Conservation (phyloP, 2,329 filamentous ascomycete genomes). For the Paramyrothecium roridum region DNA sequence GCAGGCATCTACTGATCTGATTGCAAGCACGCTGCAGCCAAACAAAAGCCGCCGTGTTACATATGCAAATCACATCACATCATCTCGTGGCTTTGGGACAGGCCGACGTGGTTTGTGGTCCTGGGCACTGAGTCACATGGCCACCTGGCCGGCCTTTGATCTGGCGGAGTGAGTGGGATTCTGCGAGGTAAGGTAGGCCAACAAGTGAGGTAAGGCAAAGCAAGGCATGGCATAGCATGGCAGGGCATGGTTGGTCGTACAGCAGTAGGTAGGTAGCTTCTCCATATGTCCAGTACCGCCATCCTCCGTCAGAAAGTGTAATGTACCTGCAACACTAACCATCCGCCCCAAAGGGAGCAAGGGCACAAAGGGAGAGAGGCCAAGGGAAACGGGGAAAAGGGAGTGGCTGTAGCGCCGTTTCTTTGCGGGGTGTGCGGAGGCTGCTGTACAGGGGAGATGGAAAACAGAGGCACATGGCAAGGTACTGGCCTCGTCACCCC, state of each 20-base stretch:
- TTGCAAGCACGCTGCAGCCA: neutral
- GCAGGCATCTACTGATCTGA: neutral
- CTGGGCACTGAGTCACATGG: neutral
- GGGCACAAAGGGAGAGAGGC: neutral
- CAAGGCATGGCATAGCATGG: too few relatives aligned
- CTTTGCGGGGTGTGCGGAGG: neutral
- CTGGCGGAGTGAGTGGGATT: neutral
- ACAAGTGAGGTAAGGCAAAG: too few relatives aligned
- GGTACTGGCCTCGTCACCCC: constrained; percentile 13
- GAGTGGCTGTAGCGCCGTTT: neutral
- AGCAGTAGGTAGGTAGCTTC: too few relatives aligned
- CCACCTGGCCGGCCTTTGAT: neutral
- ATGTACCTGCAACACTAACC: too few relatives aligned
- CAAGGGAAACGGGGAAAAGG: neutral
- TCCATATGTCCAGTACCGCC: too few relatives aligned
- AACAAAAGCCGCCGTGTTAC: neutral
- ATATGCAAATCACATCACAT: neutral
- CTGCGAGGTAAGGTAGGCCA: too few relatives aligned
- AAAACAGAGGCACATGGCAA: constrained; percentile 18
- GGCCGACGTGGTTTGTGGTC: neutral
- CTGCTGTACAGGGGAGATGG: neutral
- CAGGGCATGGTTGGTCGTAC: too few relatives aligned
- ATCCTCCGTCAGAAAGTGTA: too few relatives aligned
- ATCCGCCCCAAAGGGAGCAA: too few relatives aligned
- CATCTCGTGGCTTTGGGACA: neutral